Evolutionary conservation across 2,329 filamentous ascomycete species (phyloP), one percentile per base, ranked within the genome.

Genomic region (Hawksworthiomyces lignivorus): DNA sequence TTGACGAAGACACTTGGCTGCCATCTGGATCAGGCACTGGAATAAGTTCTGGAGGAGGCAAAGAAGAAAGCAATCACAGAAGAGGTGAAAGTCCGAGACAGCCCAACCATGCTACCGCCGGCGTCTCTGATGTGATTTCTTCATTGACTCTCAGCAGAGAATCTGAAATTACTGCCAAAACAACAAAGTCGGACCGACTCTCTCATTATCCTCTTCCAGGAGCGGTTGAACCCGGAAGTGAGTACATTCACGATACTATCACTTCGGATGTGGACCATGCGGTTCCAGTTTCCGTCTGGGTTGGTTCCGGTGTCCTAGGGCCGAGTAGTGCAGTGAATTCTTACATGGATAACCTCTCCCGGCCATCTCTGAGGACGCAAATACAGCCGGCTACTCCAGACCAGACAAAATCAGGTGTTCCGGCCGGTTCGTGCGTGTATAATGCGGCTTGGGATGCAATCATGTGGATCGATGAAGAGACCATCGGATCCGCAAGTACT

Each of bases 361-460:
- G 34, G 15, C 42, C 59, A 1, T 46, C 49, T 4, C 46, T 73
- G 11, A 57, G 58, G n/a, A 48, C 54, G 18, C 49, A 53, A 20
- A 51, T 72, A 14, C 68, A 64, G 1, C 70, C 72, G 4, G 69
- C 61, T 5, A 68, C 67, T 7, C 70, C 73, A 11, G 57, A 60
- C 17, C 75, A 79, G 41, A 57, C 72, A 14, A 56, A 53, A 3
- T 70, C 70, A 0, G 75, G 75, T 2, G 71, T 68, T 5, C 73
- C 73, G 5, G 36, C 54, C 1, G 57, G 61, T 0, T 57, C 62
- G 1, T 66, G 64, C 41, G 54, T 79, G 29, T 77, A 70, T 49
- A 60, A 68, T 21, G 64, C 62, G 2, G 73, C 74, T 0, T 79
- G 75, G 75, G 64, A 67, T 44, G 62, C 62, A 5, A 68, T 73